phyloP scores from a whole-genome alignment of 805 yeast genomes.

The Metschnikowia rubicola region DNA sequence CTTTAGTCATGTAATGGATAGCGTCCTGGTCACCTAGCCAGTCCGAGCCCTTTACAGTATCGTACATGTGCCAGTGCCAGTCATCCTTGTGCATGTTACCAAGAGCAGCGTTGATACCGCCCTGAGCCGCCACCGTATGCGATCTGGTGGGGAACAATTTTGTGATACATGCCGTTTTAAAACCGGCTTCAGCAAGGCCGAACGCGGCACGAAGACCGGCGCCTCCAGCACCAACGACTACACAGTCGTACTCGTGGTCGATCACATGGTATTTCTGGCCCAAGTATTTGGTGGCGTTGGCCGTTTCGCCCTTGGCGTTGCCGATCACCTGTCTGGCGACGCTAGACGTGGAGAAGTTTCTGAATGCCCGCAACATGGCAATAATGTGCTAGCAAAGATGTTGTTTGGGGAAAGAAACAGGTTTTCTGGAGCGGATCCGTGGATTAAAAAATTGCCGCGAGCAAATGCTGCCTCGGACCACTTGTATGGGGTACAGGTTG shows the following conservation, averaged over 20 bases:
- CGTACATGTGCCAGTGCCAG: constrained; percentile 99
- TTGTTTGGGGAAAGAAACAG: neutral
- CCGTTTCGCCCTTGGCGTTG: constrained; percentile 34
- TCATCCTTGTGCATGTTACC: constrained; percentile 98
- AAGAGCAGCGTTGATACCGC: constrained; percentile 98
- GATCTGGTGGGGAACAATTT: constrained; percentile 97
- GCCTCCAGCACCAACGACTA: constrained; percentile 99
- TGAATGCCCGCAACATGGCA: constrained; percentile 19
- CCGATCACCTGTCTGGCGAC: constrained; percentile 36
- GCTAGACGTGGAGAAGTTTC: constrained; percentile 29
- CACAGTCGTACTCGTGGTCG: constrained; percentile 97
- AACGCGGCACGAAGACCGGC: constrained; percentile 99
- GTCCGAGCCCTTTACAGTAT: constrained; percentile 97
- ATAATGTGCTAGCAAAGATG: too few species aligned
- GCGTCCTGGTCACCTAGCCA: constrained; percentile 99
- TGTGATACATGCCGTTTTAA: constrained; percentile 94
- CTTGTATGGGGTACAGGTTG: constrained; percentile 17
- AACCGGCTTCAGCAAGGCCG: constrained; percentile 95
- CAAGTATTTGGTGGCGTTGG: constrained; percentile 43
- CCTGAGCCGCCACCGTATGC: constrained; percentile 99
- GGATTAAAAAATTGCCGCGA: constrained; percentile 3
- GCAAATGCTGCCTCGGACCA: neutral
- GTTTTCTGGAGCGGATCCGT: neutral
- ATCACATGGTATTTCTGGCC: constrained; percentile 78
- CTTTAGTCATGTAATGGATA: constrained; percentile 97